Evolutionary conservation across 306 rosid species (phyloP).

Genomic region (Dryas drummondii): DNA sequence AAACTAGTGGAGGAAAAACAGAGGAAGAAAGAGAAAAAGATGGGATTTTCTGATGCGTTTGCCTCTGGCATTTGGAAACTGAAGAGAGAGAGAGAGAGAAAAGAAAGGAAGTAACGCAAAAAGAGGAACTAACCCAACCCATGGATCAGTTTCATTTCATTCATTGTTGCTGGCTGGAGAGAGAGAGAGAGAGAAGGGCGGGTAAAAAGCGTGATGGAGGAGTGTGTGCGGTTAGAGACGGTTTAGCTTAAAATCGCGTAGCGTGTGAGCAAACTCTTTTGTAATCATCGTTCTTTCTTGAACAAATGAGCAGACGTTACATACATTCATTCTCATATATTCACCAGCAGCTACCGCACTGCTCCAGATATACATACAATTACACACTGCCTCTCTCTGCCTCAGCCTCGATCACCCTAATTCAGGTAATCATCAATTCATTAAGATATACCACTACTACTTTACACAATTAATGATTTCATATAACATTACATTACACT

Average conservation of each 20-base stretch:
- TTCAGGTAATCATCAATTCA: conserved; percentile 13
- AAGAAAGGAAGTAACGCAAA: conserved; percentile 38
- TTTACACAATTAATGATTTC: no score
- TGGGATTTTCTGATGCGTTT: conserved; percentile 24
- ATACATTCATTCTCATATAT: neutral
- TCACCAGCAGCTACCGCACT: neutral
- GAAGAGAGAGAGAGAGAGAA: conserved; percentile 35
- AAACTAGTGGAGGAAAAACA: conserved; percentile 21
- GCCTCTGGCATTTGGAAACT: conserved; percentile 35
- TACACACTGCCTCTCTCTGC: conserved; percentile 7
- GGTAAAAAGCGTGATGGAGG: conserved; percentile 32
- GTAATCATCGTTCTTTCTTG: conserved; percentile 31
- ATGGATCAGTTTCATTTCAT: conserved; percentile 48
- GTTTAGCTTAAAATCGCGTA: conserved; percentile 51
- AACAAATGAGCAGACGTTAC: conserved; percentile 25
- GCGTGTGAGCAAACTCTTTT: conserved; percentile 53
- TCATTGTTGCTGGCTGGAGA: conserved; percentile 29
- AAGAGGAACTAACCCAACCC: conserved; percentile 49
- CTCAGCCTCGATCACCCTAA: conserved; percentile 20
- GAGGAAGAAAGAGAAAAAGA: conserved; percentile 18
- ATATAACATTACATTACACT: no score
- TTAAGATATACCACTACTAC: no score
- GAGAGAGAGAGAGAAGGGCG: conserved; percentile 20
- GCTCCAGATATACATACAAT: conserved; percentile 20
- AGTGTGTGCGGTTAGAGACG: conserved; percentile 38